Evolutionary conservation across 2,329 filamentous ascomycete genomes (phyloP), one percentile per base, ranked within the genome.

Genomic region (Chlorencoelia australis): DNA sequence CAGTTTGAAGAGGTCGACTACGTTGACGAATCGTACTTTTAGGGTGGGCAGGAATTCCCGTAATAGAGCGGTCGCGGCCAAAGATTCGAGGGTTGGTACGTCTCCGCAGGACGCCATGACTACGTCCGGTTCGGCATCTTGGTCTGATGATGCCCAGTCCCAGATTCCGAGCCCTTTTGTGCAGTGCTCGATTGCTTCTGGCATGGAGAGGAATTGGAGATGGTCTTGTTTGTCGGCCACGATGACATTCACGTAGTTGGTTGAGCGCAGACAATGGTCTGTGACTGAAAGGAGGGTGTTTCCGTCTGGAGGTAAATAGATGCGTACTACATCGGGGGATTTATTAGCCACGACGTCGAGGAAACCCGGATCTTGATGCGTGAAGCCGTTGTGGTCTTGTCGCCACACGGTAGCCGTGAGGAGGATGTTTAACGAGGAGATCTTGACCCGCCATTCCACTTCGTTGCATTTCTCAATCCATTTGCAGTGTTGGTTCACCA

Each of bases 401-500:
- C 82, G 67, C 82, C 82, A 87, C 40, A 87, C 81, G 6, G 83
- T 82, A 2, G 79, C 75, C 1, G 82, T 87, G 36, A 87, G 68
- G 10, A 88, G 69, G 47, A 87, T 86, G 62, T 88, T 88, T 49
- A 88, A 72, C 0, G 81, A 86, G 7, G 81, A 71, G 8, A 87
- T 64, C 57, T 79, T 79, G 49, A 67, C 72, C 34, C 82, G 75
- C 82, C 82, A 88, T 51, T 82, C 75, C 14, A 87, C 77, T 53
- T 87, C 82, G n/a, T 77, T 64, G 46, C 76, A 82, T 62, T 87
- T 88, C 58, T 88, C 82, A 33, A 87, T 71, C 82, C 82, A 87
- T 59, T 88, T 88, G 65, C 80, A 85, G 61, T 88, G 82, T 63
- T 85, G 82, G 57, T 85, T 86, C 42, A 88, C 82, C 82, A 88